These are phyloP conservation scores for Aureobasidium sp. DNA, from an alignment of 2,329 filamentous ascomycete species.

Conservation along the genomic window DNA sequence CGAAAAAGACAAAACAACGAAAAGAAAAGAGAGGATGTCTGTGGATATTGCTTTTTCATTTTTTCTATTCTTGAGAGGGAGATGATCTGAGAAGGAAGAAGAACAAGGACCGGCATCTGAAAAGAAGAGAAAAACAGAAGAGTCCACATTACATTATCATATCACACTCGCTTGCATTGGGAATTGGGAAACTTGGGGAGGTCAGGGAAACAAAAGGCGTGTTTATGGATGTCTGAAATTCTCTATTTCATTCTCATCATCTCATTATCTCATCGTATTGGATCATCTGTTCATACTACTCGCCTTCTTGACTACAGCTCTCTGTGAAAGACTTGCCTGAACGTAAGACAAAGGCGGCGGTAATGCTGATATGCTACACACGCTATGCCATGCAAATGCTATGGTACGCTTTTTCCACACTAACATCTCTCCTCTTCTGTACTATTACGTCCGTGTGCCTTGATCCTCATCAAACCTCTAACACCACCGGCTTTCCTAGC, in stretches of 20 bases:
- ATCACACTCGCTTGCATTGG: constrained; percentile 9
- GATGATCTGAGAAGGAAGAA: background rate
- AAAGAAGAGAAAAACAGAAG: background rate
- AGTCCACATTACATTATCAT: background rate
- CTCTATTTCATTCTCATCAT: background rate
- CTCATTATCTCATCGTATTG: background rate
- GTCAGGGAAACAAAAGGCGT: background rate
- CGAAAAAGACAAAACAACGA: background rate
- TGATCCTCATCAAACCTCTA: constrained; percentile 36
- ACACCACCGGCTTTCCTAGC: constrained; percentile 49
- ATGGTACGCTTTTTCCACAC: no score
- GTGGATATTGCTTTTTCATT: background rate
- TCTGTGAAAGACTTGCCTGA: background rate
- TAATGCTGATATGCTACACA: background rate
- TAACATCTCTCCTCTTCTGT: background rate
- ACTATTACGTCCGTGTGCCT: background rate
- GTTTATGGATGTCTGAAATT: background rate
- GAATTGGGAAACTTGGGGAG: background rate
- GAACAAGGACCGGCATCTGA: background rate
- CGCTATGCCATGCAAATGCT: background rate
- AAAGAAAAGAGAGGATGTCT: background rate
- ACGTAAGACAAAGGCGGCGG: background rate
- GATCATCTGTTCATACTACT: background rate
- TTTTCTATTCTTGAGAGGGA: background rate
- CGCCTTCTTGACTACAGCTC: background rate